These are phyloP conservation scores for Lipomyces yamadae DNA, from an alignment of 805 yeast species.

Conservation along the genomic window DNA sequence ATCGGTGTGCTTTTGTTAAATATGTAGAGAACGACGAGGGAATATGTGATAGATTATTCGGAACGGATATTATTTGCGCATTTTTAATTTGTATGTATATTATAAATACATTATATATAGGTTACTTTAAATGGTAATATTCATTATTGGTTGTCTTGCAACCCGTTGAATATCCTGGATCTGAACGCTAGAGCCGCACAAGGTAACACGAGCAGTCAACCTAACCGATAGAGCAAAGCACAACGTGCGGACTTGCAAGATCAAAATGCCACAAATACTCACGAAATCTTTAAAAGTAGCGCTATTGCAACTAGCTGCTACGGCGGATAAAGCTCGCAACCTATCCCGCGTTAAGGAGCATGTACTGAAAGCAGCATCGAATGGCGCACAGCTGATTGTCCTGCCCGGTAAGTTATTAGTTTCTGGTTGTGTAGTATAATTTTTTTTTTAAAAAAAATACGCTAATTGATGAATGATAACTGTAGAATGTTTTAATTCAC, in stretches of 20 bases:
- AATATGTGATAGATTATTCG: neutral
- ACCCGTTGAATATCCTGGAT: no score
- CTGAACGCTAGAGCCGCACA: neutral
- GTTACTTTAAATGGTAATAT: neutral
- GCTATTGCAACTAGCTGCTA: conserved; percentile 78
- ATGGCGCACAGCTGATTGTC: conserved; percentile 72
- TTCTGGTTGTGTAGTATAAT: no score
- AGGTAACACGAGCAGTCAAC: no score
- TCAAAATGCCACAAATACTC: conserved; percentile 21
- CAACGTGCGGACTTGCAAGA: neutral
- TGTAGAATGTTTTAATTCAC: conserved; percentile 90
- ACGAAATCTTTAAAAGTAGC: conserved; percentile 55
- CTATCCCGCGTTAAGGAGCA: conserved; percentile 67
- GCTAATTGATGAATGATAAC: neutral
- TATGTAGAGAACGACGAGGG: neutral
- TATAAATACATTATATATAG: neutral
- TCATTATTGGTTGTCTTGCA: neutral
- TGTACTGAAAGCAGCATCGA: conserved; percentile 68
- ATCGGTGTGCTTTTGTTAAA: neutral
- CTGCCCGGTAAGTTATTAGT: conserved; percentile 56
- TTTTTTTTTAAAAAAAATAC: neutral
- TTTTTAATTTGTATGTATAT: neutral
- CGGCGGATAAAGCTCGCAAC: conserved; percentile 80
- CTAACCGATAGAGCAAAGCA: no score
- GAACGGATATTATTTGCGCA: neutral